phyloP scores from a whole-genome alignment of 2,329 filamentous ascomycete genomes.

The Fusarium sp. region DNA sequence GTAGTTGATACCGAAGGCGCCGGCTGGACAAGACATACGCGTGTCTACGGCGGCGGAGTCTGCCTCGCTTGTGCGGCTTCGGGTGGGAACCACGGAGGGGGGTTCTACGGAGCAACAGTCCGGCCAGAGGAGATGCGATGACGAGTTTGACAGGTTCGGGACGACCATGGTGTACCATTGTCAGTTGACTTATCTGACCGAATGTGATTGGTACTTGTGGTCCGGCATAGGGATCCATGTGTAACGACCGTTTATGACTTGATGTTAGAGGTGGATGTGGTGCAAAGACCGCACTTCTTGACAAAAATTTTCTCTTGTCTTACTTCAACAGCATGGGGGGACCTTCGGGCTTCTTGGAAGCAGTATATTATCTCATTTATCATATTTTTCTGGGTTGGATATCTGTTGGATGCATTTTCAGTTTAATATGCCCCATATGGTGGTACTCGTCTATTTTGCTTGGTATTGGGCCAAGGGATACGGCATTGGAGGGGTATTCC shows the following conservation, averaged over 20 bases:
- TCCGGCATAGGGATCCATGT: slow-evolving; percentile 20
- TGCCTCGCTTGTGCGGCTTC: slow-evolving; percentile 68
- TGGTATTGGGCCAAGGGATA: slow-evolving; percentile 22
- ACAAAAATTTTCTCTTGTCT: slow-evolving; percentile 31
- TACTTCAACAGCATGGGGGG: slow-evolving; percentile 9
- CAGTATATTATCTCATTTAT: slow-evolving; percentile 10
- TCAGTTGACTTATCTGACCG: slow-evolving; percentile 15
- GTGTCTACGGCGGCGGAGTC: slow-evolving; percentile 69
- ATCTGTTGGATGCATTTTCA: slow-evolving; percentile 17
- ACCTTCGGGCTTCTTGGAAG: slow-evolving; percentile 8
- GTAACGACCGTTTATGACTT: slow-evolving; percentile 44
- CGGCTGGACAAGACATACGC: slow-evolving; percentile 69
- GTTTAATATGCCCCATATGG: slow-evolving; percentile 40
- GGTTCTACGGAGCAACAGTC: slow-evolving; percentile 68
- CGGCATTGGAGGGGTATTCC: slow-evolving; percentile 31
- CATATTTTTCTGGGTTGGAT: slow-evolving; percentile 10
- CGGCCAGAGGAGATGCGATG: slow-evolving; percentile 64
- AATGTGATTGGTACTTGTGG: slow-evolving; percentile 15
- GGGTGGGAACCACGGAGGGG: slow-evolving; percentile 57
- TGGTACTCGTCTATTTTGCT: slow-evolving; percentile 25
- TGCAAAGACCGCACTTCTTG: slow-evolving; percentile 33
- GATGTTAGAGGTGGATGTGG: slow-evolving; percentile 39
- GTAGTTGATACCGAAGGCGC: slow-evolving; percentile 61
- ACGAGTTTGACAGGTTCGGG: slow-evolving; percentile 16
- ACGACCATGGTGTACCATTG: slow-evolving; percentile 10